Evolutionary conservation across 1,284 basidiomycete species (phyloP).

Genomic region (Tylopilus sp.): DNA sequence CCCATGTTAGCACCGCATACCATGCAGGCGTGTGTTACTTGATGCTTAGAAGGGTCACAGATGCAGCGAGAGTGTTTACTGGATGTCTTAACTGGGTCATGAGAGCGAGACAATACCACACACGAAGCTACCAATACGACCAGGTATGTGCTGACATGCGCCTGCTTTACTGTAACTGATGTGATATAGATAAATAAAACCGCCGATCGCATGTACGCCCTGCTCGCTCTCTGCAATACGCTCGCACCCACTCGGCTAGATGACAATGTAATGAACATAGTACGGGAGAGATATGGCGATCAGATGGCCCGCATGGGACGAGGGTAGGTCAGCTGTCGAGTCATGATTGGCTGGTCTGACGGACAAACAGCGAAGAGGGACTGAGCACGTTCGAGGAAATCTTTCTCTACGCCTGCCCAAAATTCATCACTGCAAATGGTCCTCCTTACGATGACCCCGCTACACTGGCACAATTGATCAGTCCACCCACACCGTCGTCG

Average conservation of each 20-base stretch:
- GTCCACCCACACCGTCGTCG: constrained; percentile 50
- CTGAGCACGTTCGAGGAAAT: constrained; percentile 93
- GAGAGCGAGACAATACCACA: constrained; percentile 95
- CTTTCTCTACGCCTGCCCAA: constrained; percentile 94
- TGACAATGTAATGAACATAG: constrained; percentile 94
- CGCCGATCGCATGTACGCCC: constrained; percentile 97
- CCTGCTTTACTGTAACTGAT: constrained; percentile 5
- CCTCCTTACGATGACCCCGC: constrained; percentile 91
- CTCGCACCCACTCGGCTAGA: constrained; percentile 92
- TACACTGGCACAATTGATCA: constrained; percentile 68
- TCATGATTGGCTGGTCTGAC: constrained; percentile 3
- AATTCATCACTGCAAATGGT: constrained; percentile 95
- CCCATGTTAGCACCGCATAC: constrained; percentile 95
- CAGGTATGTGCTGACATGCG: constrained; percentile 64
- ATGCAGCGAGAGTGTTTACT: constrained; percentile 94
- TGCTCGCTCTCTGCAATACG: constrained; percentile 94
- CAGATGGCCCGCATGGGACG: constrained; percentile 89
- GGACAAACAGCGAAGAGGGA: constrained; percentile 69
- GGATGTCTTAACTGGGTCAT: constrained; percentile 95
- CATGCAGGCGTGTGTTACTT: constrained; percentile 98
- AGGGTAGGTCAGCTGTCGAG: constrained; percentile 60
- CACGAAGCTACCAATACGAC: constrained; percentile 96
- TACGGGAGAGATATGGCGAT: constrained; percentile 94
- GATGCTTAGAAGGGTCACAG: constrained; percentile 93
- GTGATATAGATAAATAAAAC: constrained; percentile 90